phyloP scores from a whole-genome alignment of 75 land plant genomes.

The Pinus tabuliformis region DNA sequence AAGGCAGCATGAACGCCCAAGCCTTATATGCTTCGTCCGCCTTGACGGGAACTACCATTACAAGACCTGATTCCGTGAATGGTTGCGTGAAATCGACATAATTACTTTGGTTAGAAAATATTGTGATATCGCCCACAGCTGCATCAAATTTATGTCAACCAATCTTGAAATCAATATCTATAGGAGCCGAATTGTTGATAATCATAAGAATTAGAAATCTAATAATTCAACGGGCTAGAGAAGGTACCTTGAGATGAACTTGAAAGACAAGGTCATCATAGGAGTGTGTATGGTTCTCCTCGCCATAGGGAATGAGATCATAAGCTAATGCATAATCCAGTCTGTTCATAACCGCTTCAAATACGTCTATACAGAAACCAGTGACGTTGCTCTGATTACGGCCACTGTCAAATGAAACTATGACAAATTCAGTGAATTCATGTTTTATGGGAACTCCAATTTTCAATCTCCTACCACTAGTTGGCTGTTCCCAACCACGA shows the following conservation, averaged over 20 bases:
- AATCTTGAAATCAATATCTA: not conserved
- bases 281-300: constrained; percentile 16
- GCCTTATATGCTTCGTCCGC: constrained; percentile 7
- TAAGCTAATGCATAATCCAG: constrained; percentile 60
- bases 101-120: constrained; percentile 4
- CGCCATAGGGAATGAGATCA: constrained; percentile 29
- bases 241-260: constrained; percentile 48
- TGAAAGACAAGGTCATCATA: constrained; percentile 54
- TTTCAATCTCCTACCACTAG: constrained; percentile 18
- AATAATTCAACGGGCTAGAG: not conserved
- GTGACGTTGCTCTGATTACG: constrained; percentile 8
- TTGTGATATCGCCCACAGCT: constrained; percentile 24
- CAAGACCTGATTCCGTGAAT: constrained; percentile 10
- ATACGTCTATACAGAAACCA: constrained; percentile 60
- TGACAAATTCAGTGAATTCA: constrained; percentile 31
- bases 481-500: constrained; percentile 32
- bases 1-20: constrained; percentile 54
- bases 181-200: not conserved
- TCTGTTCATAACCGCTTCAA: constrained; percentile 31
- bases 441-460: constrained; percentile 34
- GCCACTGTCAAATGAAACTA: not conserved
- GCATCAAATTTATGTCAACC: constrained; percentile 17
- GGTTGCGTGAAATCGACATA: constrained; percentile 31
- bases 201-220: not conserved
- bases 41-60: constrained; percentile 13